Conservation (phyloP, 2,329 filamentous ascomycete genomes). For the Fusarium nelsonii region DNA sequence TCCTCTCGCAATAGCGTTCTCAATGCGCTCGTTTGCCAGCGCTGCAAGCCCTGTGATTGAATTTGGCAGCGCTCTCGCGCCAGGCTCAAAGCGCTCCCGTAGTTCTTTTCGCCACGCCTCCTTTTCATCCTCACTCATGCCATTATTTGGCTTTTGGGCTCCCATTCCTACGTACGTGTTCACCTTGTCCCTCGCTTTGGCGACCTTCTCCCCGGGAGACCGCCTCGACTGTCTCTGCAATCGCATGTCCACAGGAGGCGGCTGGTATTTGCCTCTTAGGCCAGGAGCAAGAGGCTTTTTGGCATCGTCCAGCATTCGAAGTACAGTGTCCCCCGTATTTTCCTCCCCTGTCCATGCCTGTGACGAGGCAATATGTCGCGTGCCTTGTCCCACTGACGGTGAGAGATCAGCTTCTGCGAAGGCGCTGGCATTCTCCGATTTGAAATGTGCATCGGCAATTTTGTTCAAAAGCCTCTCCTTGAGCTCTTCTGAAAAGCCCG, state of each 20-base stretch:
- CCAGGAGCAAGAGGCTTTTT: conserved; percentile 73
- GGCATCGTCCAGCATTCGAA: conserved; percentile 88
- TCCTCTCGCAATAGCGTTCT: conserved; percentile 91
- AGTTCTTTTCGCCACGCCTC: conserved; percentile 79
- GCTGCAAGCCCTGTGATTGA: conserved; percentile 82
- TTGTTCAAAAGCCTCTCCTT: conserved; percentile 69
- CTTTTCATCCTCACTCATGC: conserved; percentile 77
- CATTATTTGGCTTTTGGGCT: conserved; percentile 61
- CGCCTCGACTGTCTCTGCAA: conserved; percentile 56
- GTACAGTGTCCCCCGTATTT: conserved; percentile 76
- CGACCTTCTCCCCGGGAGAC: conserved; percentile 62
- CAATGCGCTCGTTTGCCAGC: conserved; percentile 90
- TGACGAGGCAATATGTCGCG: conserved; percentile 74
- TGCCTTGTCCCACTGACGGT: conserved; percentile 74
- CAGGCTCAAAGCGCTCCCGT: conserved; percentile 82
- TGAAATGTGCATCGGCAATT: conserved; percentile 67
- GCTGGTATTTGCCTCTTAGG: conserved; percentile 61
- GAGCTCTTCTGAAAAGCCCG: conserved; percentile 73
- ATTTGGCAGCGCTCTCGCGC: conserved; percentile 78
- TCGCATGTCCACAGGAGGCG: conserved; percentile 66
- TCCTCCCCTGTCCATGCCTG: conserved; percentile 85
- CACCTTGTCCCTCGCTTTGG: conserved; percentile 69
- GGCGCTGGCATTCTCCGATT: conserved; percentile 61
- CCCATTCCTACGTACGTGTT: conserved; percentile 64
- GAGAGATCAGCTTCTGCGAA: conserved; percentile 64